Evolutionary conservation across 257 asterid genomes (phyloP).

Genomic region (Capsicum chinense): DNA sequence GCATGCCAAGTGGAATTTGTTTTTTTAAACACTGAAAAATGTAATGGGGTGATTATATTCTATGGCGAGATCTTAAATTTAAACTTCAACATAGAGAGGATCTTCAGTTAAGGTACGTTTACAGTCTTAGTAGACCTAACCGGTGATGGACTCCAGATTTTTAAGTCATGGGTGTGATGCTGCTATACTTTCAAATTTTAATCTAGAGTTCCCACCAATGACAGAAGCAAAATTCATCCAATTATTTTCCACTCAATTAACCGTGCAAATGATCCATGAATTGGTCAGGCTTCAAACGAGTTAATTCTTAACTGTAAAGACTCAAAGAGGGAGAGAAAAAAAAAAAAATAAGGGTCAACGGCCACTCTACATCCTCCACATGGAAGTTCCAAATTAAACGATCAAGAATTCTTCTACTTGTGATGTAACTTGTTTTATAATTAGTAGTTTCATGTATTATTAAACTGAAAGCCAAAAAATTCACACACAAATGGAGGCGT

Average conservation of each 20-base stretch:
- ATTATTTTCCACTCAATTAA: too few species aligned
- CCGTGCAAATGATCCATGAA: not conserved
- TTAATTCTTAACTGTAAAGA: not conserved
- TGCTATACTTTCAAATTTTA: too few species aligned
- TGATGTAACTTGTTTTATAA: not conserved
- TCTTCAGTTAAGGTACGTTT: too few species aligned
- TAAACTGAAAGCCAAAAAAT: not conserved
- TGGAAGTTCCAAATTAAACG: conserved; percentile 15
- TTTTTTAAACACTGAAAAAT: not conserved
- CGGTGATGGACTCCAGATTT: too few species aligned
- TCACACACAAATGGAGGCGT: not conserved
- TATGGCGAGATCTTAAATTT: not conserved
- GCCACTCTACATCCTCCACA: not conserved
- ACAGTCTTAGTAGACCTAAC: too few species aligned
- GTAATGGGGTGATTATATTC: not conserved
- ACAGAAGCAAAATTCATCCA: too few species aligned
- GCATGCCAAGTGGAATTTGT: not conserved
- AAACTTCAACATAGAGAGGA: not conserved
- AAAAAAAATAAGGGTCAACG: not conserved
- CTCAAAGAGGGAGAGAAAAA: not conserved
- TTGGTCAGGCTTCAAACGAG: not conserved
- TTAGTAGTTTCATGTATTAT: too few species aligned
- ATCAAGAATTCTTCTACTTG: not conserved
- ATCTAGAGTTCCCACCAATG: too few species aligned
- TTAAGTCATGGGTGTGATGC: too few species aligned